Conservation (phyloP, 331 rosid genomes). For the Dryas integrifolia region DNA sequence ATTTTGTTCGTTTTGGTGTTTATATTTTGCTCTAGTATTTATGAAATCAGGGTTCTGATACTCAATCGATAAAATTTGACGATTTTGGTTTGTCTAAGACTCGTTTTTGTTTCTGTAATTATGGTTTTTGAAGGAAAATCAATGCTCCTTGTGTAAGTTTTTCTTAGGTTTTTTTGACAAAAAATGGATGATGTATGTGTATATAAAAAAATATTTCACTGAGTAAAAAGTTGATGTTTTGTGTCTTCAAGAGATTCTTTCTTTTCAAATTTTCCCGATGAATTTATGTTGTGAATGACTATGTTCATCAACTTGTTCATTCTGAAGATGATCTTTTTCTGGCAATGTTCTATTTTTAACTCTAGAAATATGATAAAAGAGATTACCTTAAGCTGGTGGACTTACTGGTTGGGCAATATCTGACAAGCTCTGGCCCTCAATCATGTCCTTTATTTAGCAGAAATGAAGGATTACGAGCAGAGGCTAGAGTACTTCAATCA, state of each 20-base stretch:
- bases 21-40: neutral
- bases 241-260: neutral
- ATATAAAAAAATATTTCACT: neutral
- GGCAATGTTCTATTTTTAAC: neutral
- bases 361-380: neutral
- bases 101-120: neutral
- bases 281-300: neutral
- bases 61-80: neutral
- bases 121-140: neutral
- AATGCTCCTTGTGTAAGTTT: neutral
- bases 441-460: neutral
- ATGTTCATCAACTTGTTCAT: neutral
- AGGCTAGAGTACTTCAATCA: neutral
- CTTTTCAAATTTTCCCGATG: neutral
- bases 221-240: neutral
- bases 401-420: conserved; percentile 1
- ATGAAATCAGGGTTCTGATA: neutral
- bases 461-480: conserved; percentile 1
- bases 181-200: neutral
- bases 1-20: neutral
- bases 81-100: neutral
- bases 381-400: conserved; percentile 18
- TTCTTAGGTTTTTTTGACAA: neutral
- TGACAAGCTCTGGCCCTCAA: conserved; percentile 7
- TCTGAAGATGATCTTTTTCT: neutral